A percentile compares a stretch with the other conserved stretches of the same genome.
Evolutionary conservation across 106 monocot species (phyloP).

Genomic region (Platanthera guangdongensis): DNA sequence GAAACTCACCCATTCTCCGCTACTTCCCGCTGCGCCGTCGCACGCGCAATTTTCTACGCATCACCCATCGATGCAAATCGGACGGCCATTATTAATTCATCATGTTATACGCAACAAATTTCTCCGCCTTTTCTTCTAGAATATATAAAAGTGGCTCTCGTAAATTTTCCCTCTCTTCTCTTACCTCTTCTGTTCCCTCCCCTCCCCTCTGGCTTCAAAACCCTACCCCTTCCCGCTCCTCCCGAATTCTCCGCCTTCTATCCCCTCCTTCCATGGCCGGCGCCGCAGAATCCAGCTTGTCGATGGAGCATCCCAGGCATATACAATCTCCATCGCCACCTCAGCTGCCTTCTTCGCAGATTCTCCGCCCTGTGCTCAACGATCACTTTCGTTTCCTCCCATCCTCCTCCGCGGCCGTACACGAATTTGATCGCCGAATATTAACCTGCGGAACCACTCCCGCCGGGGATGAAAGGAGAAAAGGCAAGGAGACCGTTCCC

Average conservation of each 20-base stretch:
- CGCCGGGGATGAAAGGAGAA: background rate
- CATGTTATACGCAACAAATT: background rate
- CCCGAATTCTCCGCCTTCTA: background rate
- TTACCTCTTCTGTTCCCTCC: constrained; percentile 3
- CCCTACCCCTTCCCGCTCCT: background rate
- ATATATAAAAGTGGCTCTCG: background rate
- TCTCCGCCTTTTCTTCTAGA: background rate
- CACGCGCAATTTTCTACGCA: background rate
- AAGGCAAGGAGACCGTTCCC: background rate
- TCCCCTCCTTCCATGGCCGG: constrained; percentile 1
- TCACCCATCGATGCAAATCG: background rate
- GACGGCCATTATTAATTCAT: background rate
- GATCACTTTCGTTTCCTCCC: background rate
- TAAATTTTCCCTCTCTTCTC: constrained; percentile 11
- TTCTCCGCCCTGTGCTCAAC: background rate
- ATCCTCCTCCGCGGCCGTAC: background rate
- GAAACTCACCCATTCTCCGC: background rate
- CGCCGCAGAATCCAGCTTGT: background rate
- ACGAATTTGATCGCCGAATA: background rate
- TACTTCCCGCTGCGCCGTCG: background rate
- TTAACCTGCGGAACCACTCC: background rate
- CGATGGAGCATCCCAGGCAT: background rate
- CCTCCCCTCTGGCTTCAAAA: constrained; percentile 4
- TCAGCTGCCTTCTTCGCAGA: background rate
- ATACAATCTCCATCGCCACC: background rate